Percentiles rank a stretch among this genome's conserved stretches.
Evolutionary conservation across 768 basidiomycete genomes (phyloP).

Genomic region (Pisolithus tinctorius): DNA sequence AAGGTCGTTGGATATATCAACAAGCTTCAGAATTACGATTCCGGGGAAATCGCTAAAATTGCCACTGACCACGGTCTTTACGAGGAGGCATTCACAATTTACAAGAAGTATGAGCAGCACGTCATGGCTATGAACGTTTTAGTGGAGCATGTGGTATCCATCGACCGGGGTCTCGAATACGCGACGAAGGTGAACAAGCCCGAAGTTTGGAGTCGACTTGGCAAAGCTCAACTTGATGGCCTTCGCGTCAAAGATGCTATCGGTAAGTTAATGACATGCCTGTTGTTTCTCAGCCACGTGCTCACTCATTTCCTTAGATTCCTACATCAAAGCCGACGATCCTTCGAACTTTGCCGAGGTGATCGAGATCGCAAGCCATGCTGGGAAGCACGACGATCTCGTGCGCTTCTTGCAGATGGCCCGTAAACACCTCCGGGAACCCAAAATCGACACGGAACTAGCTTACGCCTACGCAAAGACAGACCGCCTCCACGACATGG

Average conservation of each 20-base stretch:
- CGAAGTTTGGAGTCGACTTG: slow-evolving; percentile 94
- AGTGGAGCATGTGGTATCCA: slow-evolving; percentile 96
- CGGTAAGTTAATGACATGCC: slow-evolving; percentile 41
- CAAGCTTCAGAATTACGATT: slow-evolving; percentile 93
- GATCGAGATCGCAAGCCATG: slow-evolving; percentile 91
- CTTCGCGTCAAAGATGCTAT: slow-evolving; percentile 97
- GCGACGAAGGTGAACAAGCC: slow-evolving; percentile 95
- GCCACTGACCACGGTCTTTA: slow-evolving; percentile 93
- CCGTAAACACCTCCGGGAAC: slow-evolving; percentile 92
- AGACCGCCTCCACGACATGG: slow-evolving; percentile 98
- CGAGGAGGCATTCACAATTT: slow-evolving; percentile 95
- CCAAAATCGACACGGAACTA: slow-evolving; percentile 95
- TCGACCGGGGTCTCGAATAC: slow-evolving; percentile 94
- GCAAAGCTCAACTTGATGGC: slow-evolving; percentile 98
- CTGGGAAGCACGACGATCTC: slow-evolving; percentile 88
- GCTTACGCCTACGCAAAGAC: slow-evolving; percentile 98
- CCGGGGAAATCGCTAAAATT: slow-evolving; percentile 91
- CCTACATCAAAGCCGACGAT: slow-evolving; percentile 97
- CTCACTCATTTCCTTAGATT: slow-evolving; percentile 47
- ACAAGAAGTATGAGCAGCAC: slow-evolving; percentile 95
- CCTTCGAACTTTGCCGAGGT: slow-evolving; percentile 91
- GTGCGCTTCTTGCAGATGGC: slow-evolving; percentile 99
- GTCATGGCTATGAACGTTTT: slow-evolving; percentile 95
- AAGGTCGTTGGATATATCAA: slow-evolving; percentile 98
- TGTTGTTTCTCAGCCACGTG: background rate